Percentiles rank a stretch among this genome's conserved stretches.
These are phyloP conservation scores for Pseudogymnoascus sp. DNA, from an alignment of 2,329 filamentous ascomycete species.

Conservation along the genomic window DNA sequence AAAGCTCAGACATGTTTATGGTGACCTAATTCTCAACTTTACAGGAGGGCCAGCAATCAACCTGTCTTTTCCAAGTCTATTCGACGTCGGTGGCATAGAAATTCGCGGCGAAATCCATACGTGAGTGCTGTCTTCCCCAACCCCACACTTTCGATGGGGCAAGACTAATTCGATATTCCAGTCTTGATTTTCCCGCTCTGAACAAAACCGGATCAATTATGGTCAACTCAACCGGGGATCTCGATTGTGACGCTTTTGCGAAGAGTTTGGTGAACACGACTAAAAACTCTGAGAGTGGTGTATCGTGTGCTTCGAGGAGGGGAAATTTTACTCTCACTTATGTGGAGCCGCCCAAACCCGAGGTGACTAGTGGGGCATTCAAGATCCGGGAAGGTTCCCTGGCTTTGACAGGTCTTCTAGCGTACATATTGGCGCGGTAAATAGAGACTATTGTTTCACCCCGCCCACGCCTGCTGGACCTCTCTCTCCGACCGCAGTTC, in stretches of 20 bases:
- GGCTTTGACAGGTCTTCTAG: neutral
- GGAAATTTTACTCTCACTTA: neutral
- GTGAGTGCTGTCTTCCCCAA: neutral
- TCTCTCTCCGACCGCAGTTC: too few relatives aligned
- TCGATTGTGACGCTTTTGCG: neutral
- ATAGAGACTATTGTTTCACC: neutral
- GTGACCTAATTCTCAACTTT: neutral
- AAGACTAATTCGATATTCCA: neutral
- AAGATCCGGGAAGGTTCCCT: neutral
- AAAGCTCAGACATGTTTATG: neutral
- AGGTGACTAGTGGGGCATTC: neutral
- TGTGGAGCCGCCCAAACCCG: neutral
- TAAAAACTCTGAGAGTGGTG: neutral
- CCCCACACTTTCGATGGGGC: neutral
- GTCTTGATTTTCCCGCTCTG: neutral
- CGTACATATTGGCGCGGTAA: neutral
- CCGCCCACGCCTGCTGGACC: neutral
- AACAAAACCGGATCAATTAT: neutral
- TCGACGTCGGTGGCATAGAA: neutral
- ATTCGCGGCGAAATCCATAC: neutral
- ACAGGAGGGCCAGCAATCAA: neutral
- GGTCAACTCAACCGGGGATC: neutral
- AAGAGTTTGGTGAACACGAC: neutral
- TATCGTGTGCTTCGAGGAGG: neutral
- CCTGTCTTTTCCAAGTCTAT: neutral